Conservation (phyloP, 1,284 basidiomycete species). For the Fomitopsis betulina region DNA sequence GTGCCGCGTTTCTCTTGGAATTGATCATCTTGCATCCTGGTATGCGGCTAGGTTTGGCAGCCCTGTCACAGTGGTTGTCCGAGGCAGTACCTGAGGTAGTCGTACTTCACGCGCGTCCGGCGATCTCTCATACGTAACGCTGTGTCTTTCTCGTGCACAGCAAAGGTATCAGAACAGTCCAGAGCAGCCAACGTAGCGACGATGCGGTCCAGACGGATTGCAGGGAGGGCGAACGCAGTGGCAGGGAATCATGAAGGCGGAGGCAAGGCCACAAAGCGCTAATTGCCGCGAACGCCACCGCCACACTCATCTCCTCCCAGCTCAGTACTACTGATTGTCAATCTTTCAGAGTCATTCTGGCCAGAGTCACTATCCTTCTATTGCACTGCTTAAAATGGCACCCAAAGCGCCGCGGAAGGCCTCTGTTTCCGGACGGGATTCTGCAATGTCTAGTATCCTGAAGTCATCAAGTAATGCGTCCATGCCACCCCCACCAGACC, state of each 20-base stretch:
- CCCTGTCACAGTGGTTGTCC: not conserved
- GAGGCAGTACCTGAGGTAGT: too few species aligned
- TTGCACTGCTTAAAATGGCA: constrained; percentile 14
- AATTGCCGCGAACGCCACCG: not conserved
- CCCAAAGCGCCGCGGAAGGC: constrained; percentile 24
- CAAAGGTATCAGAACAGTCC: too few species aligned
- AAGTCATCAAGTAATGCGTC: constrained; percentile 27
- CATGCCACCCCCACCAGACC: constrained; percentile 60
- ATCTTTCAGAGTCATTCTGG: too few species aligned
- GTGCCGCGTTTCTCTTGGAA: not conserved
- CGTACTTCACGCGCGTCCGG: not conserved
- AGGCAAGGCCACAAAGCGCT: too few species aligned
- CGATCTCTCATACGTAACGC: not conserved
- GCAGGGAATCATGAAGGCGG: too few species aligned
- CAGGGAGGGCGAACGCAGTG: too few species aligned
- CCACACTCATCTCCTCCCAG: not conserved
- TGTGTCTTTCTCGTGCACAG: not conserved
- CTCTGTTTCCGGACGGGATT: constrained; percentile 19
- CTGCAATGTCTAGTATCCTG: constrained; percentile 11
- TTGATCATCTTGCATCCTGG: constrained; percentile 3
- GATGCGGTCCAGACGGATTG: too few species aligned
- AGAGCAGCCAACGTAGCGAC: too few species aligned
- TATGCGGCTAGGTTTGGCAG: not conserved
- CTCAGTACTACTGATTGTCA: too few species aligned
- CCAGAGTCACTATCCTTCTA: too few species aligned